Base-by-base conservation (phyloP, 305 asterid species). In the Nicotiana rustica region DNA sequence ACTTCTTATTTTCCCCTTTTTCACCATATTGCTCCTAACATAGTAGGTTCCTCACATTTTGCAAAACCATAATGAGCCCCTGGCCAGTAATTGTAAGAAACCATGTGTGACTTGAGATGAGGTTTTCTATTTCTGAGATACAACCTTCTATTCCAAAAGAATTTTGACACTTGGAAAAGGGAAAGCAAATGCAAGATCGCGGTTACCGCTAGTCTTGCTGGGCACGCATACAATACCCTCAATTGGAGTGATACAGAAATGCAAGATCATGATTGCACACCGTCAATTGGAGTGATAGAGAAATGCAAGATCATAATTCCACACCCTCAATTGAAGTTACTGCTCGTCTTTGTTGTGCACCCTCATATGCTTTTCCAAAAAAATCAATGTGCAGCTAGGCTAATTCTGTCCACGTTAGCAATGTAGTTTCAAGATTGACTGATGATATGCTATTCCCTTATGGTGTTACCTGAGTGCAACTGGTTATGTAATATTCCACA, bases 101-200 rank as follows among this genome's bases (percentile, higher is more conserved):
- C 68, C 70, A 65, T 79, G 73, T 47, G 41, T 57, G 82, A 10
- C n/a, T 60, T 60, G 69, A 78, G 78, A 38, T 14, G 21, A 21
- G 49, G 77, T 36, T 44, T 71, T 44, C 56, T 70, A 41, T 17
- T 77, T 35, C 41, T 38, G 67, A 61, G 38, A 38, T 44, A 17
- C 36, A 47, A 36, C 13, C 19, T 47, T 64, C 44, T 60, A 36
- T 62, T 4, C 59, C 73, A 25, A 35, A 49, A 49, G 35, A 49
- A 49, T 6, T 47, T 70, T 49, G 64, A 49, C 52, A 25, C 79
- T 25, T 21, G 41, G 41, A 73, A 49, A 61, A 49, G 8, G 64
- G 3, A 73, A 47, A 73, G 64, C n/a, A 49, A 49, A 73, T 1
- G 18, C 62, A 73, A 73, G 78, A 56, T 73, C 52, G 64, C 6